A percentile compares a stretch with the other conserved stretches of the same genome.
Evolutionary conservation across 495 filamentous ascomycete species (phyloP).

Genomic region (Aspergillus ostianus): DNA sequence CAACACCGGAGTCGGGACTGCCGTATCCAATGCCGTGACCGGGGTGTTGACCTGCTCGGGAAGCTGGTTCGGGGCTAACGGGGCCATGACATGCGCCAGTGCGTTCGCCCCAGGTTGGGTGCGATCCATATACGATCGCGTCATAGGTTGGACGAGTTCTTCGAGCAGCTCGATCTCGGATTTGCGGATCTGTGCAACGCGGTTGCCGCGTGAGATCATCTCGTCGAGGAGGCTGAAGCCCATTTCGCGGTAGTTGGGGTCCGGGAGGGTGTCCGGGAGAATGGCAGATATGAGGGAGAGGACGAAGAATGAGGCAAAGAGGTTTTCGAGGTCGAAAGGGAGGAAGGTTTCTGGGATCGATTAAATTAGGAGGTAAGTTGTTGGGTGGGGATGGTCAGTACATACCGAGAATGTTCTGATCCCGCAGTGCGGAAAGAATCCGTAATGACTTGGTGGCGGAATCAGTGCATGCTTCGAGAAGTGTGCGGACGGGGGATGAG

Average conservation of each 20-base stretch:
- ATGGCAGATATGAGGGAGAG: slow-evolving; percentile 26
- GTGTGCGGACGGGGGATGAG: slow-evolving; percentile 23
- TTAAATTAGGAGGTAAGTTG: background rate
- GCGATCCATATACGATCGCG: background rate
- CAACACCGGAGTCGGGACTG: background rate
- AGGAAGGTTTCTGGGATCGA: slow-evolving; percentile 29
- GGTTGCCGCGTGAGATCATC: slow-evolving; percentile 30
- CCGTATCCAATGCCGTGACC: background rate
- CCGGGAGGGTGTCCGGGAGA: slow-evolving; percentile 21
- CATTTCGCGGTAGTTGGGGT: slow-evolving; percentile 25
- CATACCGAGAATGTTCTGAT: slow-evolving; percentile 32
- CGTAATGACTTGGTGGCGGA: slow-evolving; percentile 28
- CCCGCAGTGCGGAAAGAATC: slow-evolving; percentile 24
- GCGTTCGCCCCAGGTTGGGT: background rate
- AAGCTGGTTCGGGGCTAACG: background rate
- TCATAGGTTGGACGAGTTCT: slow-evolving; percentile 20
- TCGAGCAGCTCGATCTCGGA: slow-evolving; percentile 29
- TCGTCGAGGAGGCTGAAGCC: slow-evolving; percentile 26
- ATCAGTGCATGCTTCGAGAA: slow-evolving; percentile 28
- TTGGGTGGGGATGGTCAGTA: background rate
- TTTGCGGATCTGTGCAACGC: slow-evolving; percentile 30
- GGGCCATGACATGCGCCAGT: background rate
- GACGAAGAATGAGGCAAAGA: slow-evolving; percentile 28
- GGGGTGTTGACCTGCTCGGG: background rate
- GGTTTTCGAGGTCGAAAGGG: slow-evolving; percentile 33